Conservation (phyloP, 345 rosid species). For the Sisymbrium irio region DNA sequence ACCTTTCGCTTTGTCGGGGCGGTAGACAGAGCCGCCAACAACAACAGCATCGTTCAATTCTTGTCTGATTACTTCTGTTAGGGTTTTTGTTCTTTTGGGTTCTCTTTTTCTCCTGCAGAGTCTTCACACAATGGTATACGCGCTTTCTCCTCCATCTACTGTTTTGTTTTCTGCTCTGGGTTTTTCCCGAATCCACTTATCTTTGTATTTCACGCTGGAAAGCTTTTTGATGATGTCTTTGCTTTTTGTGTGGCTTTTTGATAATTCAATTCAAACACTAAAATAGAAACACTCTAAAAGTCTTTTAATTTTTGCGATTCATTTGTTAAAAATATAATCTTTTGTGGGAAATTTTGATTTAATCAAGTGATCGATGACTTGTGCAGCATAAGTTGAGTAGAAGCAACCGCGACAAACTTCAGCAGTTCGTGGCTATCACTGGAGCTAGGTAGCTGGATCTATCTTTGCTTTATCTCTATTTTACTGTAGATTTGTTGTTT, state of each 20-base stretch:
- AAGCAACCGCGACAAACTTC: slow-evolving; percentile 84
- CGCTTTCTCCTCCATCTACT: slow-evolving; percentile 5
- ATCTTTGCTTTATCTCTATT: not conserved
- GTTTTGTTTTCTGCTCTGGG: not conserved
- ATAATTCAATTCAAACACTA: not conserved
- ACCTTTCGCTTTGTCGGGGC: not conserved
- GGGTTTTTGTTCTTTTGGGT: slow-evolving; percentile 11
- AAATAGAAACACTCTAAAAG: not conserved
- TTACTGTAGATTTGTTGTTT: slow-evolving; percentile 15
- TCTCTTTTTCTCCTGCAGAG: not conserved
- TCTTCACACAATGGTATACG: slow-evolving; percentile 30
- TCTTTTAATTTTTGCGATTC: not conserved
- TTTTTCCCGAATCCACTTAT: slow-evolving; percentile 8
- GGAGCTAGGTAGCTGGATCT: slow-evolving; percentile 65
- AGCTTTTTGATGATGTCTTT: not conserved
- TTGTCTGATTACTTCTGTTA: slow-evolving; percentile 7
- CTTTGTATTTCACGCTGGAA: not conserved
- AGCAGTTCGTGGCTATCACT: slow-evolving; percentile 82
- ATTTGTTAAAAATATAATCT: not conserved
- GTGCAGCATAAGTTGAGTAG: slow-evolving; percentile 72
- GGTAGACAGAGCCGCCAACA: not conserved
- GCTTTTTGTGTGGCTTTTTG: not conserved
- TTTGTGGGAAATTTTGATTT: not conserved
- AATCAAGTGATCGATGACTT: slow-evolving; percentile 3
- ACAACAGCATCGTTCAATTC: not conserved